Percentiles rank a stretch among this genome's conserved stretches.
These are phyloP conservation scores for Claviceps sorghi DNA, from an alignment of 2,329 filamentous ascomycete genomes.

Conservation along the genomic window DNA sequence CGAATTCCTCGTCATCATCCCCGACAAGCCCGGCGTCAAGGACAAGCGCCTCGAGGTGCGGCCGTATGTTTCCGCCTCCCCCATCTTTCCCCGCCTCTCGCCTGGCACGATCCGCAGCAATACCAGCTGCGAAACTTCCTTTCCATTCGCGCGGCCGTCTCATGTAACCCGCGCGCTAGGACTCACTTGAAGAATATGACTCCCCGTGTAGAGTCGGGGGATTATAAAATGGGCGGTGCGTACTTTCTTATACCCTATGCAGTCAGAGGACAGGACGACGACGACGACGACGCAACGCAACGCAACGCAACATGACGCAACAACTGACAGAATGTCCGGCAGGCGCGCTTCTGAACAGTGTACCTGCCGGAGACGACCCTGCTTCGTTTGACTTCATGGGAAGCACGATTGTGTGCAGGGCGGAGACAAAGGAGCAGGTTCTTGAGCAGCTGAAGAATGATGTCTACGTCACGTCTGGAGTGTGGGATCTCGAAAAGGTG, in stretches of 20 bases:
- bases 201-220: conserved; percentile 36
- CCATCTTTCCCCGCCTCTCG: background rate
- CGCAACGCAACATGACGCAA: background rate
- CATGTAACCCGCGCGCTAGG: conserved; percentile 6
- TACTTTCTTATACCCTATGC: conserved; percentile 1
- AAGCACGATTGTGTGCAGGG: conserved; percentile 53
- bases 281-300: background rate
- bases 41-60: conserved; percentile 49
- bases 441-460: conserved; percentile 53
- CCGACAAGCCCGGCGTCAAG: conserved; percentile 46
- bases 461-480: conserved; percentile 54
- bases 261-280: background rate
- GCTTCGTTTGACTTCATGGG: conserved; percentile 56
- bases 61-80: conserved; percentile 26
- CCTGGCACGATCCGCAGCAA: background rate
- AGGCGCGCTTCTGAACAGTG: conserved; percentile 54
- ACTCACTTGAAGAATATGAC: conserved; percentile 43
- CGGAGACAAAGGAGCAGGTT: conserved; percentile 55
- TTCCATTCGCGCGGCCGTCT: background rate
- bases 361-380: conserved; percentile 46
- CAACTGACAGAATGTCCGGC: background rate
- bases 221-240: conserved; percentile 51
- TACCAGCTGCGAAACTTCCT: background rate
- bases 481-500: conserved; percentile 68
- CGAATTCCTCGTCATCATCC: conserved; percentile 56